A percentile compares a stretch with the other conserved stretches of the same genome.
Conservation (phyloP, 352 stramenopile genomes). For the Pythium folliculosum region DNA sequence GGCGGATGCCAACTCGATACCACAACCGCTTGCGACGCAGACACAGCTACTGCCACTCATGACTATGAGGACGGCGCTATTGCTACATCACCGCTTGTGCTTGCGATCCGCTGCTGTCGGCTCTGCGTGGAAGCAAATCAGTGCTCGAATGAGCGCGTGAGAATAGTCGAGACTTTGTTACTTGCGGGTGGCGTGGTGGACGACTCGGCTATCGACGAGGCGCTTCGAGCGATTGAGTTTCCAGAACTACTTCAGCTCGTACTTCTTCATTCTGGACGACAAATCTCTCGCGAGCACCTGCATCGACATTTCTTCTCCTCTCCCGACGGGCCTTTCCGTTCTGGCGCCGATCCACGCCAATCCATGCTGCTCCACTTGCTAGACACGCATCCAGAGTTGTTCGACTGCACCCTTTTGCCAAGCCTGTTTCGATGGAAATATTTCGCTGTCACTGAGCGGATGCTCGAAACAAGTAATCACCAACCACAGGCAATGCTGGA, state of each 20-base stretch:
- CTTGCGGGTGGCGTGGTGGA: slow-evolving; percentile 7
- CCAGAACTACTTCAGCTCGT: slow-evolving; percentile 1
- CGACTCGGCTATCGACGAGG: slow-evolving; percentile 9
- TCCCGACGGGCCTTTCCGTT: not conserved
- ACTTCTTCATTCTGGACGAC: not conserved
- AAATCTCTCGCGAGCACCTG: not conserved
- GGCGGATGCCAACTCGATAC: slow-evolving; percentile 5
- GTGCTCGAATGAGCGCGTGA: slow-evolving; percentile 1
- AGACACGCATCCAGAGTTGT: not conserved
- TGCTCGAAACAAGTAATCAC: not conserved
- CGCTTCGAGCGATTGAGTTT: not conserved
- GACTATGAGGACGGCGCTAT: not conserved
- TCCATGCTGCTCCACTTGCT: not conserved
- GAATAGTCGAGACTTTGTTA: slow-evolving; percentile 26
- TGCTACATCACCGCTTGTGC: slow-evolving; percentile 29
- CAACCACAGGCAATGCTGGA: not conserved
- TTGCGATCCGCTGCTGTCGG: slow-evolving; percentile 36
- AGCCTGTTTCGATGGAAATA: slow-evolving; percentile 7
- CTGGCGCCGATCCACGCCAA: not conserved
- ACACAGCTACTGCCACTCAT: not conserved
- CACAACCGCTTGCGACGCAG: not conserved
- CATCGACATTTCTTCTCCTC: slow-evolving; percentile 2
- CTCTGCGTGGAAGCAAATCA: not conserved
- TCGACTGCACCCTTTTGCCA: not conserved
- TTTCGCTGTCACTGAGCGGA: not conserved